Evolutionary conservation across 371 early-diverging fungal genomes (phyloP), one percentile per base, ranked within the genome.

Genomic region (Mucor indicus): DNA sequence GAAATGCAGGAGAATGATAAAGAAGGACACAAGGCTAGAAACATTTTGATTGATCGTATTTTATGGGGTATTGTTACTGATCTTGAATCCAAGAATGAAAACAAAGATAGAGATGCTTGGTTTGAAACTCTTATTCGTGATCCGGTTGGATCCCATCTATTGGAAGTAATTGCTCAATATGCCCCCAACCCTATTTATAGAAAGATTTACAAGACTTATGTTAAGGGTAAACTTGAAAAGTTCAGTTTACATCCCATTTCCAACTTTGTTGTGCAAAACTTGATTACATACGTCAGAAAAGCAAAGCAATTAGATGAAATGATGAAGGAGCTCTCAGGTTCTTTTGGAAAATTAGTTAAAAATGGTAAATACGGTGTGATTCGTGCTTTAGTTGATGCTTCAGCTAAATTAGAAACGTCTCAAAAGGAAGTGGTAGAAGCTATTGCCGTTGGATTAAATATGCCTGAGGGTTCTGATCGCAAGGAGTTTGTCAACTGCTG

Each of bases 231-330:
- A 17, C 53, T 91, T 7, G 64, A 66, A 37, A 75, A 80, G 48
- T 78, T 89, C 44, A 81, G 85, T 44, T 55, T 78, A 43, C 83
- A 90, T 52, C 80, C 81, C 9, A 72, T 84, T n/a, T 78, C 85
- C 55, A 93, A 93, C 59, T 92, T 87, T 76, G 90, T 90, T 2
- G 81, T 93, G 19, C 93, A 93, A 68, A 66, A 80, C 24, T 57
- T 90, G 53, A 70, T 91, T 29, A 64, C 70, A 19, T 63, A 81
- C 40, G 85, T 76, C 24, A 77, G 81, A 38, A 82, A 66, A 30
- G 62, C 64, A 5, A 61, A 69, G 2, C 89, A 89, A 57, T 61
- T 89, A 1, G 65, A 71, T 22, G 64, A 74, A 37, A 75, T 91
- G 62, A 63, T 87, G 16, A 70, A 72, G 3, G 84, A 85, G 38